Base-by-base conservation (phyloP, 352 stramenopile species). In the Globisporangium takayamanum region DNA sequence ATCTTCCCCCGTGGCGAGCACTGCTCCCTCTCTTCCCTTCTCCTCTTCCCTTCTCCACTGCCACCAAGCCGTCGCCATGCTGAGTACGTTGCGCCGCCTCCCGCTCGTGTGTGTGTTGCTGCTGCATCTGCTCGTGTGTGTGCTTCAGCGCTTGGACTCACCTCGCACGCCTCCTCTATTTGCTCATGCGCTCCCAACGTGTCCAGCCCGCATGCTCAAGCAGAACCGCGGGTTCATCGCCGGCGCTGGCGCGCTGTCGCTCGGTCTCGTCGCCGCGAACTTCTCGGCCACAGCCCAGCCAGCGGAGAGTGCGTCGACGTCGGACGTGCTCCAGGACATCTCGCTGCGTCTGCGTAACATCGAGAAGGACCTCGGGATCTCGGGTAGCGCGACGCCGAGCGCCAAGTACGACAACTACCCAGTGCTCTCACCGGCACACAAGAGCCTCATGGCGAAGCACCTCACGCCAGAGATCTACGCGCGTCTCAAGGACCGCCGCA, bases 371-470 rank as follows among this genome's bases (percentile, higher is more conserved):
- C 60, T 89, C 51, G 79, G 79, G 22, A 75, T 89, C 67, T 56
- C 36, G 47, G 56, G 56, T 26, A 33, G 48, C 33, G 36, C 46
- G 33, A 30, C 46, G 2, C 0, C 46, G 4, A 54, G 33, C 20
- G 41, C 55, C 55, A 60, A 60, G 55, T 87, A 95, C 65, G 73
- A 87, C 68, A 88, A 88, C 59, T 89, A 78, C 53, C 87, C 87
- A 1, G 70, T 80, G 15, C 91, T 96, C 49, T 92, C 79, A 3
- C 66, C 78, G 18, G 90, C 92, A 65, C 87, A 96, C 72, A 81
- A 74, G 50, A 92, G 79, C 37, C 66, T 95, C 33, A 94, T 96
- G 84, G 80, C 83, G n/a, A 92, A 94, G 63, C 64, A 88, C 57
- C 63, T 95, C 58, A 92, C 69, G 25, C 76, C 78, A 53, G 81